A percentile compares a stretch with the other conserved stretches of the same genome.
Conservation (phyloP, 108 stramenopile genomes). For the Chaetoceros tenuissimus region DNA sequence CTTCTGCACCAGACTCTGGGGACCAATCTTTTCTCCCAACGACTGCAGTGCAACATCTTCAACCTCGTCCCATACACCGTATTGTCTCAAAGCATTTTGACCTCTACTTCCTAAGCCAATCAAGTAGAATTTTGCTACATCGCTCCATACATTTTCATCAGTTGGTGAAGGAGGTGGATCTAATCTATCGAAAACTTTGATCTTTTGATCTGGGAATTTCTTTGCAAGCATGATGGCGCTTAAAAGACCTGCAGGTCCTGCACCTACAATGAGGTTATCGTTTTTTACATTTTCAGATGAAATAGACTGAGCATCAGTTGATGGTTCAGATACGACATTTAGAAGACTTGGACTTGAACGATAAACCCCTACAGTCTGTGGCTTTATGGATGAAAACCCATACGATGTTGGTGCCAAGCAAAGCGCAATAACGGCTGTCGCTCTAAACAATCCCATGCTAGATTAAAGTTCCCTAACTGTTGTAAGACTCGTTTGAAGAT, state of each 20-base stretch:
- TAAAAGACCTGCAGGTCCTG: constrained; percentile 63
- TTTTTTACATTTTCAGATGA: background rate
- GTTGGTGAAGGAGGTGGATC: constrained; percentile 42
- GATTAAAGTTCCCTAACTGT: too few relatives aligned
- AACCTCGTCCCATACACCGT: constrained; percentile 65
- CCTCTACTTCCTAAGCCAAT: constrained; percentile 80
- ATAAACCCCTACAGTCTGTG: too few relatives aligned
- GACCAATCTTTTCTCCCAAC: constrained; percentile 81
- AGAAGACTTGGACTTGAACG: too few relatives aligned
- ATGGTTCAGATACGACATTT: background rate
- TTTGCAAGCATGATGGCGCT: constrained; percentile 59
- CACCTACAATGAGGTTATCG: constrained; percentile 55
- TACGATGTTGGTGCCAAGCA: too few relatives aligned
- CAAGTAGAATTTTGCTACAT: constrained; percentile 61
- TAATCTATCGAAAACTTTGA: constrained; percentile 55
- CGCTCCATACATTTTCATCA: constrained; percentile 50
- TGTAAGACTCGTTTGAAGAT: too few relatives aligned
- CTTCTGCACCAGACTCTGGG: constrained; percentile 36
- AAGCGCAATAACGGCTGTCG: too few relatives aligned
- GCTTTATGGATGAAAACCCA: too few relatives aligned
- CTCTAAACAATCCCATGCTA: too few relatives aligned
- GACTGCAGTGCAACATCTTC: constrained; percentile 43
- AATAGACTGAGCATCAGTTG: background rate
- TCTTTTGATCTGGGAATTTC: constrained; percentile 28
- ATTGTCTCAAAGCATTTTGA: constrained; percentile 54